These are phyloP conservation scores for Hypoxylon sp. DNA, from an alignment of 2,329 filamentous ascomycete genomes.

Conservation along the genomic window DNA sequence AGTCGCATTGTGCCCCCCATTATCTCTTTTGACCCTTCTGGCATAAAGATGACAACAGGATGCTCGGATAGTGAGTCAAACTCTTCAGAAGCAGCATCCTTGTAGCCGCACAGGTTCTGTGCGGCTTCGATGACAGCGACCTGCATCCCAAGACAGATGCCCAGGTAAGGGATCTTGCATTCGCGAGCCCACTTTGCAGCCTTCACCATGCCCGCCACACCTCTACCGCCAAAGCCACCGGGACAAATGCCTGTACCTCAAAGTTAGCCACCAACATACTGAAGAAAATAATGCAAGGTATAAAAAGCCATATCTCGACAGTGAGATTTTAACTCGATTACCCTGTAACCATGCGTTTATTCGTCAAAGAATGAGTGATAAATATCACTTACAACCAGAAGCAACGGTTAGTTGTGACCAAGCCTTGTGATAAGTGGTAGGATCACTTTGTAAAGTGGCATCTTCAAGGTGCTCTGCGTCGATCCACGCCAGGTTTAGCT, in stretches of 20 bases:
- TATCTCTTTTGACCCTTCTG: conserved; percentile 73
- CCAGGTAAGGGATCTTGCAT: conserved; percentile 85
- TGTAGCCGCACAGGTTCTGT: conserved; percentile 78
- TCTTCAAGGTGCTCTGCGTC: conserved; percentile 88
- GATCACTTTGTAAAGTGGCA: conserved; percentile 71
- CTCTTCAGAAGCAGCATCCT: conserved; percentile 70
- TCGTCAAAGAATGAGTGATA: neutral
- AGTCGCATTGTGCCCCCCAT: conserved; percentile 91
- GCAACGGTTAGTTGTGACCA: conserved; percentile 71
- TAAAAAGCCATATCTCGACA: conserved; percentile 2
- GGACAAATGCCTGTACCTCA: conserved; percentile 32
- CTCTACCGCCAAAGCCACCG: conserved; percentile 83
- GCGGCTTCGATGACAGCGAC: conserved; percentile 92
- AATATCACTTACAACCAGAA: conserved; percentile 64
- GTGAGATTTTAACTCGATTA: neutral
- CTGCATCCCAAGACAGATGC: conserved; percentile 94
- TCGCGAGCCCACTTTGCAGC: conserved; percentile 90
- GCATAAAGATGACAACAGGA: conserved; percentile 90
- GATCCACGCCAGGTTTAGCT: conserved; percentile 86
- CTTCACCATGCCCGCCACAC: conserved; percentile 90
- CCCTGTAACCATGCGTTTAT: neutral
- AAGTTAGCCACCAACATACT: conserved; percentile 17
- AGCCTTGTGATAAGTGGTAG: conserved; percentile 84
- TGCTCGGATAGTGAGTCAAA: conserved; percentile 71
- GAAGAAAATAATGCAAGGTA: neutral